Evolutionary conservation across 371 early-diverging fungal species (phyloP).

Genomic region (Rozella allomycis): DNA sequence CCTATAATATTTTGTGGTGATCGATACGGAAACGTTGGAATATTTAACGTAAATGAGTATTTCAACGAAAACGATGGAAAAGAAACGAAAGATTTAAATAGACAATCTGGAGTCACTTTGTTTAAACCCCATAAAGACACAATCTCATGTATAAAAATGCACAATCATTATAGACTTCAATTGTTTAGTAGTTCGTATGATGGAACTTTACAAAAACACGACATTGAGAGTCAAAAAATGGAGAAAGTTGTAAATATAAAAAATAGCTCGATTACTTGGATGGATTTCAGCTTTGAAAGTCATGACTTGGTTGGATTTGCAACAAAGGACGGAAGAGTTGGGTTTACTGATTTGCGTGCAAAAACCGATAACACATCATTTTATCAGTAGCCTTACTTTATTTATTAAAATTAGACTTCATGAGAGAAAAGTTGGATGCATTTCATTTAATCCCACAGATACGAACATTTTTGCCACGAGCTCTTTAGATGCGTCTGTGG

Average conservation of each 20-base stretch:
- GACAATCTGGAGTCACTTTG: conserved; percentile 25
- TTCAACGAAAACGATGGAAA: conserved; percentile 12
- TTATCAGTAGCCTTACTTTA: no score
- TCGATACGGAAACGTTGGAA: conserved; percentile 34
- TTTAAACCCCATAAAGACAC: conserved; percentile 36
- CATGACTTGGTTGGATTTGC: conserved; percentile 37
- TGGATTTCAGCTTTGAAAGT: conserved; percentile 21
- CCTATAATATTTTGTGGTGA: conserved; percentile 36
- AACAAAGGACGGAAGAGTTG: conserved; percentile 34
- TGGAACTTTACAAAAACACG: conserved; percentile 33
- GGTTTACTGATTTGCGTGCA: conserved; percentile 24
- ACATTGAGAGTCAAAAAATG: conserved; percentile 30
- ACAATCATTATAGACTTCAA: conserved; percentile 20
- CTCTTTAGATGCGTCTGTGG: conserved; percentile 38
- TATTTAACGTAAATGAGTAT: conserved; percentile 35
- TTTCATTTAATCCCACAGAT: conserved; percentile 40
- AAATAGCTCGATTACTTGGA: conserved; percentile 12
- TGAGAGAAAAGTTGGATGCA: conserved; percentile 42
- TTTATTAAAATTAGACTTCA: conserved; percentile 14
- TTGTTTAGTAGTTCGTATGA: conserved; percentile 40
- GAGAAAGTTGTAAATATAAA: conserved; percentile 13
- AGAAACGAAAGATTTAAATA: no score
- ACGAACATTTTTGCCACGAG: conserved; percentile 34
- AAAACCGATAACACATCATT: conserved; percentile 5
- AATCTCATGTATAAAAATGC: conserved; percentile 28